Conservation (phyloP, 257 asterid genomes). For the Plantago elongata region DNA sequence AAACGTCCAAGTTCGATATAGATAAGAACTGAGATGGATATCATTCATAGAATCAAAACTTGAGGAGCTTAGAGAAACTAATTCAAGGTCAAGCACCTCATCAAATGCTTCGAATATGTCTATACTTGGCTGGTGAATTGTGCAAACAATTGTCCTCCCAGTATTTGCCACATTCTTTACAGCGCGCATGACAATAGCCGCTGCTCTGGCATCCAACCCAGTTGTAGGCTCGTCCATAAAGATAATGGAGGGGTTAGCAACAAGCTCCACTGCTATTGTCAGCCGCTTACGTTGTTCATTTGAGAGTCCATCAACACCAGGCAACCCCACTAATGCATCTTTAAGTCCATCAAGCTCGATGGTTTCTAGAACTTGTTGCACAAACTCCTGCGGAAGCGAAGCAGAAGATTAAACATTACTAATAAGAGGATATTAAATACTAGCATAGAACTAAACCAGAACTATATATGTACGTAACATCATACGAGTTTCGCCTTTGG, state of each 20-base stretch:
- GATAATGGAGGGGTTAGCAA: constrained; percentile 25
- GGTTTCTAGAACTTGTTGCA: constrained; percentile 21
- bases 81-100: constrained; percentile 6
- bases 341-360: constrained; percentile 16
- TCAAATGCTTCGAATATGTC: constrained; percentile 26
- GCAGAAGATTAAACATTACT: background rate
- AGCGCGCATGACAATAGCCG: constrained; percentile 22
- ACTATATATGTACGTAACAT: background rate
- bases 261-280: constrained; percentile 24
- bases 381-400: constrained; percentile 14
- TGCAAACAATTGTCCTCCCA: constrained; percentile 23
- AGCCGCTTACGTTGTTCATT: constrained; percentile 25
- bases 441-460: background rate
- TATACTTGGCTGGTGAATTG: constrained; percentile 23
- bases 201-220: constrained; percentile 24
- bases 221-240: constrained; percentile 26
- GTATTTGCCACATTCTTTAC: constrained; percentile 22
- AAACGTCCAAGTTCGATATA: background rate
- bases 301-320: constrained; percentile 22
- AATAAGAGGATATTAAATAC: background rate
- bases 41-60: background rate
- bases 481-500: constrained; percentile 11
- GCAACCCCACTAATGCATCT: constrained; percentile 19
- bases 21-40: background rate
- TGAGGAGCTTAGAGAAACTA: too few species aligned